phyloP scores from a whole-genome alignment of 371 early-diverging fungal species.

The Catenaria anguillulae region DNA sequence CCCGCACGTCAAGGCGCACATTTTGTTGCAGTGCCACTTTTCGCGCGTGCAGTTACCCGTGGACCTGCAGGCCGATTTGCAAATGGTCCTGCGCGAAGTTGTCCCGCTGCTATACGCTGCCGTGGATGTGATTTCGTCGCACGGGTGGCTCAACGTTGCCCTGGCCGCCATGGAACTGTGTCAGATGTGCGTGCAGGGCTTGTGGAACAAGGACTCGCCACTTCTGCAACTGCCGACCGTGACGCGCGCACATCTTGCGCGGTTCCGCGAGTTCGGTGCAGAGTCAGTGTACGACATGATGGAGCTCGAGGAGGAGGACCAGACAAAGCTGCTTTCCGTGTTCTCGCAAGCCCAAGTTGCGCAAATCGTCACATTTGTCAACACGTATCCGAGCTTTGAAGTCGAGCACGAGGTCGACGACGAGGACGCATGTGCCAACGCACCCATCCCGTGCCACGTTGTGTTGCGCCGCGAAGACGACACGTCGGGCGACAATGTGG shows the following conservation, averaged over 20 bases:
- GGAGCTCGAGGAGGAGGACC: conserved; percentile 80
- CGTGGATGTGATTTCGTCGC: conserved; percentile 86
- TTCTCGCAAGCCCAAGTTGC: conserved; percentile 46
- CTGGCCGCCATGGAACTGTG: conserved; percentile 86
- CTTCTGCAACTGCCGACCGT: conserved; percentile 85
- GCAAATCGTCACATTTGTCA: conserved; percentile 74
- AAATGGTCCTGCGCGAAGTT: conserved; percentile 43
- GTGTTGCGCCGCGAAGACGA: conserved; percentile 10
- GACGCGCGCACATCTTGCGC: conserved; percentile 44
- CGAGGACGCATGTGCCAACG: conserved; percentile 28
- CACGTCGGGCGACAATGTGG: conserved; percentile 36
- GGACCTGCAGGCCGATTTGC: conserved; percentile 77
- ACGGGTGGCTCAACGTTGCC: conserved; percentile 82
- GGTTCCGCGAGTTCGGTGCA: conserved; percentile 46
- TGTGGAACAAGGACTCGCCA: conserved; percentile 85
- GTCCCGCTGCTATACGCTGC: conserved; percentile 79
- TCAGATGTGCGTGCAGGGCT: conserved; percentile 93
- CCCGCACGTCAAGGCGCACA: conserved; percentile 75
- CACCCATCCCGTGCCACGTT: not conserved
- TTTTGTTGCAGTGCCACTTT: conserved; percentile 89
- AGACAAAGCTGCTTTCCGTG: conserved; percentile 43
- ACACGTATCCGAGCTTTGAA: conserved; percentile 88
- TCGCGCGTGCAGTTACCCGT: conserved; percentile 73
- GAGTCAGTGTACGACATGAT: conserved; percentile 83
- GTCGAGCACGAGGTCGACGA: conserved; percentile 59